Percentiles rank a stretch among this genome's conserved stretches.
phyloP scores from a whole-genome alignment of 345 rosid species.

The Eutrema japonicum region DNA sequence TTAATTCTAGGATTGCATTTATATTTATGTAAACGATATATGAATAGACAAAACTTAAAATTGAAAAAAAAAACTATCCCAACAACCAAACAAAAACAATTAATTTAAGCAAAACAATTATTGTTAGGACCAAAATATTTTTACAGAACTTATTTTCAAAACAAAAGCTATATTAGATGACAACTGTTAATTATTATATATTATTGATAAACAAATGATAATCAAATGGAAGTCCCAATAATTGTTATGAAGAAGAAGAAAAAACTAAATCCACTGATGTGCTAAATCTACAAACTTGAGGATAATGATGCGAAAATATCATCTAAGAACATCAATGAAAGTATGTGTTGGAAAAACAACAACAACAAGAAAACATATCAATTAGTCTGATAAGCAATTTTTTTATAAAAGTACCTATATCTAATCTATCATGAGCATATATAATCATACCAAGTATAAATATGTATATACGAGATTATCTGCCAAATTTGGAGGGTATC shows the following conservation, averaged over 20 bases:
- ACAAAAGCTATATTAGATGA: neutral
- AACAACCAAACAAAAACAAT: conserved; percentile 20
- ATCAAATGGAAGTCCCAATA: neutral
- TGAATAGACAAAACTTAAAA: neutral
- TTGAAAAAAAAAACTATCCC: neutral
- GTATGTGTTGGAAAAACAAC: neutral
- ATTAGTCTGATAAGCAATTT: neutral
- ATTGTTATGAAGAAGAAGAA: neutral
- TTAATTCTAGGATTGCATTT: neutral
- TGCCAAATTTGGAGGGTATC: neutral
- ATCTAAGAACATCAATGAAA: conserved; percentile 7
- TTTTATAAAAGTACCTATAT: too few species aligned
- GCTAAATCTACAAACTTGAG: neutral
- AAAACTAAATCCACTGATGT: neutral
- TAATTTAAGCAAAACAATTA: neutral
- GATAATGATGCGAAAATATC: conserved; percentile 2
- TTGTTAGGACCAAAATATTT: neutral
- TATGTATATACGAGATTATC: neutral
- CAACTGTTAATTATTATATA: neutral
- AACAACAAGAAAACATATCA: conserved; percentile 1
- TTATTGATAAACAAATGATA: neutral
- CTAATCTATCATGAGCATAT: neutral
- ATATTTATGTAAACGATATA: neutral
- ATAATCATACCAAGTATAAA: neutral
- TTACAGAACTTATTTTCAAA: neutral